Percentiles rank a stretch among this genome's conserved stretches.
These are phyloP conservation scores for Chloranthus sessilifolius DNA, from an alignment of 164 flowering plant species.

Conservation along the genomic window DNA sequence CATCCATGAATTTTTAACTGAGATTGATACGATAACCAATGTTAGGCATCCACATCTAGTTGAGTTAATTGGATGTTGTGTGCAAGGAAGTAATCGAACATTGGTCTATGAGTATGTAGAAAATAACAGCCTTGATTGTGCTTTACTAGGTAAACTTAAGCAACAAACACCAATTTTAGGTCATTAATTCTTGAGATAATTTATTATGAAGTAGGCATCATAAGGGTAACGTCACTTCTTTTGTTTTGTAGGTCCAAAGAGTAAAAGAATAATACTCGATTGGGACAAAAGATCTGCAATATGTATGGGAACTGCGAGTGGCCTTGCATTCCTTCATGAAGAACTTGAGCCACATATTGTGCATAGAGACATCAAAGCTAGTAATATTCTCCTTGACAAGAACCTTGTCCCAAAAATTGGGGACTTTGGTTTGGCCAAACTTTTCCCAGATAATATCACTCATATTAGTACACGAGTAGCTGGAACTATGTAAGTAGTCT, in stretches of 20 bases:
- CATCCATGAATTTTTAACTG: constrained; percentile 57
- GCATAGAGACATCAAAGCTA: constrained; percentile 91
- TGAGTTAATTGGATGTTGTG: constrained; percentile 67
- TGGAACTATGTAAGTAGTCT: constrained; percentile 75
- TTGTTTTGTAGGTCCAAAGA: constrained; percentile 40
- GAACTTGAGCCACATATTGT: constrained; percentile 80
- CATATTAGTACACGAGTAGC: constrained; percentile 93
- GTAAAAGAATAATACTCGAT: constrained; percentile 33
- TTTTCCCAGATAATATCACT: constrained; percentile 85
- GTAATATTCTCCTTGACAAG: constrained; percentile 78
- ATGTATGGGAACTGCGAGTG: constrained; percentile 70
- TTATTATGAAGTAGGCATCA: neutral
- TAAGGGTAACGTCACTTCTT: constrained; percentile 1
- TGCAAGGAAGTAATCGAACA: constrained; percentile 41
- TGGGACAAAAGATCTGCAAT: constrained; percentile 69
- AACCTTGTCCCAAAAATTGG: constrained; percentile 78
- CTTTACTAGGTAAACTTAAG: constrained; percentile 40
- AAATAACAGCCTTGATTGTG: constrained; percentile 69
- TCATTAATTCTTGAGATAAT: constrained; percentile 1
- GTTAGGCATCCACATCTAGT: constrained; percentile 74
- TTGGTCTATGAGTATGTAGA: constrained; percentile 72
- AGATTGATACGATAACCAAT: constrained; percentile 59
- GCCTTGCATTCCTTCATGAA: constrained; percentile 80
- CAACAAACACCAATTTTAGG: neutral
- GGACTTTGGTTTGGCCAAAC: constrained; percentile 94